Percentiles rank a stretch among this genome's conserved stretches.
phyloP scores from a whole-genome alignment of 129 eudicot species.

The Gnaphalium uliginosum region DNA sequence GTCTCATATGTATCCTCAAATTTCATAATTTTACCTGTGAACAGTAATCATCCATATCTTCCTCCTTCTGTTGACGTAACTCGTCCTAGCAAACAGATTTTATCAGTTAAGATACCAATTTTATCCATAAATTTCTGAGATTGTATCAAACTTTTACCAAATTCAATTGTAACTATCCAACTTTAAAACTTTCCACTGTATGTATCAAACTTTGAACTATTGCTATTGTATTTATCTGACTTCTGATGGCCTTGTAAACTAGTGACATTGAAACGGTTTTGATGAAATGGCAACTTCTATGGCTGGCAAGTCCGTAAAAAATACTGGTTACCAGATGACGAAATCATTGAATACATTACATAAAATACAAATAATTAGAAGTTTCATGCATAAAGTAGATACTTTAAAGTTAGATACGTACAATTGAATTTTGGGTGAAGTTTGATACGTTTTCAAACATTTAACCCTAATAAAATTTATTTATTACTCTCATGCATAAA shows the following conservation, averaged over 20 bases:
- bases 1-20: not conserved
- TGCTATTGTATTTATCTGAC: not conserved
- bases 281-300: not conserved
- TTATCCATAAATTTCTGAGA: not conserved
- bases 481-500: not conserved
- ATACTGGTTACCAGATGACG: too few relatives aligned
- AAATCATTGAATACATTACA: too few relatives aligned
- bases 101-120: slow-evolving; percentile 6
- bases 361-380: too few relatives aligned
- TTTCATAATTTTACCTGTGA: slow-evolving; percentile 64
- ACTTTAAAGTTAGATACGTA: too few relatives aligned
- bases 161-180: not conserved
- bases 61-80: slow-evolving; percentile 85
- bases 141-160: too few relatives aligned
- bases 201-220: not conserved
- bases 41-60: slow-evolving; percentile 94
- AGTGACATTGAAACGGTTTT: not conserved
- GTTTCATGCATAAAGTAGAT: too few relatives aligned
- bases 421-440: not conserved
- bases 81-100: slow-evolving; percentile 63
- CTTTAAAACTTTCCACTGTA: not conserved
- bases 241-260: not conserved
- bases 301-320: not conserved
- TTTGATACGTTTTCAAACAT: not conserved
- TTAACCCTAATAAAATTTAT: not conserved